Percentiles rank a stretch among this genome's conserved stretches.
These are phyloP conservation scores for Schizothecium vesticola DNA, from an alignment of 495 filamentous ascomycete species.

Conservation along the genomic window DNA sequence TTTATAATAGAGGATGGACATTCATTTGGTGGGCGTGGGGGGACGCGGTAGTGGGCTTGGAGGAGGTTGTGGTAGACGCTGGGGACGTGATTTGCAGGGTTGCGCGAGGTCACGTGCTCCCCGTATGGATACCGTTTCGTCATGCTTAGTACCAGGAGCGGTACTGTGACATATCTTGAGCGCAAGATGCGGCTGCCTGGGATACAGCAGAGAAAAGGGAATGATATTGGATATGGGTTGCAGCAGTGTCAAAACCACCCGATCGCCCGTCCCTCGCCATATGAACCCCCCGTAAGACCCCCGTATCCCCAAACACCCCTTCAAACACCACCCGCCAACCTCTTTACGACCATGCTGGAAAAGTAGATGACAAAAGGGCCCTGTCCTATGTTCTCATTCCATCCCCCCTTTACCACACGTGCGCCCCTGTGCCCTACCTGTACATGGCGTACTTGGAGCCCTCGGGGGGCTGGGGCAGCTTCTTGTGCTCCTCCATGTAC, in stretches of 20 bases:
- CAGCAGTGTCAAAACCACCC: background rate
- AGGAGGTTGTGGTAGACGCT: background rate
- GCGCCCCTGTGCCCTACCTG: conserved; percentile 3
- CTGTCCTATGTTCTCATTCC: background rate
- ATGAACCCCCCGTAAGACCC: background rate
- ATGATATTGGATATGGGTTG: background rate
- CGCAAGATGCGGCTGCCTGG: background rate
- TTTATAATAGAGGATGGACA: conserved; percentile 40
- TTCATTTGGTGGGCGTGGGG: conserved; percentile 24
- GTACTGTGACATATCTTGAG: background rate
- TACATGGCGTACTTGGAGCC: conserved; percentile 62
- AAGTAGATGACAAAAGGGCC: background rate
- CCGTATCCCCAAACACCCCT: background rate
- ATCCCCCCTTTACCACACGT: background rate
- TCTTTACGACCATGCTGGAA: background rate
- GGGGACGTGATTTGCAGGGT: background rate
- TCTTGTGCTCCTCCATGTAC: conserved; percentile 97
- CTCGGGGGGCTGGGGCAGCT: conserved; percentile 88
- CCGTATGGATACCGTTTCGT: background rate
- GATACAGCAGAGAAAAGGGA: background rate
- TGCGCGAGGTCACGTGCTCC: conserved; percentile 23
- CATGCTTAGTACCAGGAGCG: background rate
- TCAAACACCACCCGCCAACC: background rate
- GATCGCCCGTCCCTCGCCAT: background rate
- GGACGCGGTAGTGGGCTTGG: background rate